Percentiles rank a stretch among this genome's conserved stretches.
Conservation (phyloP, 345 rosid species). For the Trapa incisa region DNA sequence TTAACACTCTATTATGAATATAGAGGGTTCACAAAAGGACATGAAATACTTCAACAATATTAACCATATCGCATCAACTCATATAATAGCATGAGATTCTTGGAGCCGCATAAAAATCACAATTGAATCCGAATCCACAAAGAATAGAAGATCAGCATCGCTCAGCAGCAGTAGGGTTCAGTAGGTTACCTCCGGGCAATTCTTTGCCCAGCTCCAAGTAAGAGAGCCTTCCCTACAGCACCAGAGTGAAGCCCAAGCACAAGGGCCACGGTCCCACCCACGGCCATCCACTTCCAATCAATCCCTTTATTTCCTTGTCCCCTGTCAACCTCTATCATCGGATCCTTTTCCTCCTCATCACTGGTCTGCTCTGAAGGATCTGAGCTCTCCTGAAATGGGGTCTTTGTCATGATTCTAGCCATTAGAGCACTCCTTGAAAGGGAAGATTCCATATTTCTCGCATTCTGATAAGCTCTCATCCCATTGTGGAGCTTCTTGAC, state of each 20-base stretch:
- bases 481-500: conserved; percentile 78
- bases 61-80: too few species aligned
- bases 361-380: conserved; percentile 27
- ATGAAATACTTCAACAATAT: too few species aligned
- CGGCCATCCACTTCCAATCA: conserved; percentile 83
- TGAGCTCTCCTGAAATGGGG: conserved; percentile 26
- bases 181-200: conserved; percentile 45
- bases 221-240: conserved; percentile 52
- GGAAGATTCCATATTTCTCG: conserved; percentile 38
- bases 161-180: not conserved
- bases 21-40: too few species aligned
- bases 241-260: conserved; percentile 69
- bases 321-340: conserved; percentile 7
- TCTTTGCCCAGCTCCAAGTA: conserved; percentile 80
- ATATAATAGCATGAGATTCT: too few species aligned
- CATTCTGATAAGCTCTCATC: conserved; percentile 76
- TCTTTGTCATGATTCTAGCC: conserved; percentile 64
- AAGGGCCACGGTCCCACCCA: conserved; percentile 74
- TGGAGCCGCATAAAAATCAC: not conserved
- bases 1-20: too few species aligned
- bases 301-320: conserved; percentile 38
- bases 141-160: not conserved
- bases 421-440: conserved; percentile 58
- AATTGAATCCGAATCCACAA: not conserved
- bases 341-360: conserved; percentile 28